These are phyloP conservation scores for Sporothrix brasiliensis DNA, from an alignment of 2,329 filamentous ascomycete species.

Conservation along the genomic window DNA sequence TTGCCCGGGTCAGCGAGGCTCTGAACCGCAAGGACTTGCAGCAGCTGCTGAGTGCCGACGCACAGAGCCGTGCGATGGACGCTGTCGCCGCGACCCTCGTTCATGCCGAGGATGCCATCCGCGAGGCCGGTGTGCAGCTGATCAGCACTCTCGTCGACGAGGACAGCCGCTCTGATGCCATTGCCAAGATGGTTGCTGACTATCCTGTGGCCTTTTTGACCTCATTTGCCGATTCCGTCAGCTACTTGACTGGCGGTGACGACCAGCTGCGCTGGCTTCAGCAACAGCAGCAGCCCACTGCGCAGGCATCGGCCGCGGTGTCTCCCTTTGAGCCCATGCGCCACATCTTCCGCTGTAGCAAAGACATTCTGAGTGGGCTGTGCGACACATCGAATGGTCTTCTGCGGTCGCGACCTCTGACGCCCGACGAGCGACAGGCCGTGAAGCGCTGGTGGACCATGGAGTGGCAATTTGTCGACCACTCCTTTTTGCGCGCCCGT, in stretches of 20 bases:
- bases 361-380: slow-evolving; percentile 59
- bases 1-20: slow-evolving; percentile 73
- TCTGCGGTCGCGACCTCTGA: slow-evolving; percentile 58
- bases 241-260: slow-evolving; percentile 45
- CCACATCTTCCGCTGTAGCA: slow-evolving; percentile 59
- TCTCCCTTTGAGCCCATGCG: slow-evolving; percentile 61
- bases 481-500: slow-evolving; percentile 82
- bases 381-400: slow-evolving; percentile 61
- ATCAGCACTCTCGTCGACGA: slow-evolving; percentile 81
- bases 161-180: slow-evolving; percentile 54
- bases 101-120: slow-evolving; percentile 76
- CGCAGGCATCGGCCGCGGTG: slow-evolving; percentile 38
- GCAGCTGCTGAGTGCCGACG: slow-evolving; percentile 69
- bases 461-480: slow-evolving; percentile 79
- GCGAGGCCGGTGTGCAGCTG: slow-evolving; percentile 77
- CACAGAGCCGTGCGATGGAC: slow-evolving; percentile 63
- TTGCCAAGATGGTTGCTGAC: slow-evolving; percentile 52
- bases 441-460: slow-evolving; percentile 80
- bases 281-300: neutral
- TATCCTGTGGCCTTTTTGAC: slow-evolving; percentile 51
- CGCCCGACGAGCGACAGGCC: slow-evolving; percentile 63
- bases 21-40: slow-evolving; percentile 71
- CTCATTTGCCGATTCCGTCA: slow-evolving; percentile 50
- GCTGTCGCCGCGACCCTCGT: slow-evolving; percentile 79
- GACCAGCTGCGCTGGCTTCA: neutral